Evolutionary conservation across 805 yeast genomes (phyloP), one percentile per base, ranked within the genome.

Genomic region (Candida krabiensis): DNA sequence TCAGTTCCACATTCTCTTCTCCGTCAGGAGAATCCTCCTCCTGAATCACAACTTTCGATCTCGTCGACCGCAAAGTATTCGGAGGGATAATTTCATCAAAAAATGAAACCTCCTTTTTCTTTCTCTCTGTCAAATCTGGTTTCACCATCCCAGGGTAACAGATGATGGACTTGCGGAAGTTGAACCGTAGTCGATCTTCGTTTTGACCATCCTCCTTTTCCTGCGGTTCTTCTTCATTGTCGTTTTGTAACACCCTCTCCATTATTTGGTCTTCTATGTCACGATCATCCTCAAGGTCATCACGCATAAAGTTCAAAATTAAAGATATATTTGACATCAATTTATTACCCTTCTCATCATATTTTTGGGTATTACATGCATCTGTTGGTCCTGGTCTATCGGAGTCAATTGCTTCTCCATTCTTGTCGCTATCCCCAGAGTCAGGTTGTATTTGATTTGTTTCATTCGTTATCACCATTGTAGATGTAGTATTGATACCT

Each of bases 401-500:
- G 7, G 11, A 21, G 7, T 21, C n/a, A 24, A 24, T n/a, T 6
- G 28, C 28, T 21, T 29, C 38, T 21, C 22, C 34, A 15, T 27
- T 30, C 15, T 17, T 38, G 8, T 37, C 41, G 8, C 29, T 39
- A 5, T 35, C 32, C 2, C 22, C 35, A n/a, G 13, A 25, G 2
- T 17, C 30, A 3, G 19, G n/a, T n/a, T n/a, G n/a, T n/a, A n/a
- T n/a, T 11, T 23, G 14, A 23, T 26, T 28, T 12, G 25, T 36
- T 28, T 43, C 48, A 4, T 52, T 37, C 0, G 67, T 62, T 5
- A 58, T 33, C 25, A 62, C 65, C 62, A 55, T 56, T 1, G 74
- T 67, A 1, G 77, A 71, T 0, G 77, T 79, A 0, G 83, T 77
- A 51, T 84, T 83, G 24, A 87, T 81, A 11, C 95, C 96, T 16